Evolutionary conservation across 257 asterid species (phyloP), one percentile per base, ranked within the genome.

Genomic region (Eucommia ulmoides): DNA sequence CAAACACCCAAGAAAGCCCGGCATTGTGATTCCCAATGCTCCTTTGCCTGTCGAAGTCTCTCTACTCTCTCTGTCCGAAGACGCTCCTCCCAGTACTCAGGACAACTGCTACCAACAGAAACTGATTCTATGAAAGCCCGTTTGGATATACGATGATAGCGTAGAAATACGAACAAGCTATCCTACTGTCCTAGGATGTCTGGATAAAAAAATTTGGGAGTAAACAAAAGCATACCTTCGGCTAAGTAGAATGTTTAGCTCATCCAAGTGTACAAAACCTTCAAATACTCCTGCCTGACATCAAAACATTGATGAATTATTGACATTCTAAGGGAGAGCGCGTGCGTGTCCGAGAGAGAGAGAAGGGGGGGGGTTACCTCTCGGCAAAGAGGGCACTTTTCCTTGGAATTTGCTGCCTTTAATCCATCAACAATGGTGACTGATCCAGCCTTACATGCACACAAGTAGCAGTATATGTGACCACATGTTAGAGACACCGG

Each of bases 381-480:
- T 49, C 98, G 88, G 70, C 98, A 89, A 33, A 89, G 75, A 15
- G 98, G 92, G 55, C 96, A 89, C 58, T 78, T 89, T 59, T 62
- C 66, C 18, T 62, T 54, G 17, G 51, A 55, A 50, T 24, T 47
- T 53, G 88, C 91, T 41, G 76, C 79, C 62, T 68, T 57, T 9
- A 89, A 69, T 22, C 96, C 93, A 38, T 89, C 94, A n/a, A 89
- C 84, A 23, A 80, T 47, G 67, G 76, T 82, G 64, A 89, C 98
- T 45, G 96, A 85, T 58, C 80, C 91, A 49, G 94, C 78, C 71
- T 89, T 85, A 72, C 98, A 89, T 2, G 94, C 91, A 46, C 98
- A 89, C 70, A 80, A 60, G 78, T 71, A 85, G 67, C 98, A 85
- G 65, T 80, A 85, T 56, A 82, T 82, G 60, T 89, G 98, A 22